These are phyloP conservation scores for Podospora pseudoanserina DNA, from an alignment of 495 filamentous ascomycete species.

Conservation along the genomic window DNA sequence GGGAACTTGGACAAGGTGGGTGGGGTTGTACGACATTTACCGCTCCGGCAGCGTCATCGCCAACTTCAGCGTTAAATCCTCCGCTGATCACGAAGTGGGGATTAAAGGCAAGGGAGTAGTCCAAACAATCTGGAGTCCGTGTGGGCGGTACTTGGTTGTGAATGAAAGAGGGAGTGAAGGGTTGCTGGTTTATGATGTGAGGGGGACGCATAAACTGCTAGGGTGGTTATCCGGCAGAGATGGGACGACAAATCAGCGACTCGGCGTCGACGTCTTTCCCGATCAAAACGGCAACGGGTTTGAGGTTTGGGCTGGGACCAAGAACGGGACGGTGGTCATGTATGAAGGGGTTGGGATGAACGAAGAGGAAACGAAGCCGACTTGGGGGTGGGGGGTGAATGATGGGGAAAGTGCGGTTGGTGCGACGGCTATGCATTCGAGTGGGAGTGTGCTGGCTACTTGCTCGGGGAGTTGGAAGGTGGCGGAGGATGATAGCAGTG, in stretches of 20 bases:
- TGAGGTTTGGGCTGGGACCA: slow-evolving; percentile 82
- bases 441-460: slow-evolving; percentile 67
- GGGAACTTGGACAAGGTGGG: slow-evolving; percentile 71
- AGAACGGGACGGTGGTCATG: slow-evolving; percentile 69
- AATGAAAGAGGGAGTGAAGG: slow-evolving; percentile 77
- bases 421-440: slow-evolving; percentile 62
- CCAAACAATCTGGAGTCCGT: slow-evolving; percentile 74
- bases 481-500: slow-evolving; percentile 30
- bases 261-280: slow-evolving; percentile 67
- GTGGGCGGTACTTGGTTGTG: slow-evolving; percentile 82
- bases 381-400: slow-evolving; percentile 59
- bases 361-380: slow-evolving; percentile 53
- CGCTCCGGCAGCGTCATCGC: slow-evolving; percentile 61
- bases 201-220: slow-evolving; percentile 62
- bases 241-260: slow-evolving; percentile 70
- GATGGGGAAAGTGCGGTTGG: slow-evolving; percentile 48
- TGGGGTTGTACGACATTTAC: slow-evolving; percentile 72
- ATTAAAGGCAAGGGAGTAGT: slow-evolving; percentile 67
- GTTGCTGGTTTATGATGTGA: slow-evolving; percentile 78
- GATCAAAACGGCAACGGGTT: slow-evolving; percentile 48
- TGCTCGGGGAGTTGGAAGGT: slow-evolving; percentile 56
- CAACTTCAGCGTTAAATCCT: slow-evolving; percentile 55
- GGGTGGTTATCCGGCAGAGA: slow-evolving; percentile 67
- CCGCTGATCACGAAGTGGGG: slow-evolving; percentile 27
- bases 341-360: slow-evolving; percentile 61